A percentile compares a stretch with the other conserved stretches of the same genome.
These are phyloP conservation scores for Globomyces sp. DNA, from an alignment of 371 early-diverging fungal species.

Conservation along the genomic window DNA sequence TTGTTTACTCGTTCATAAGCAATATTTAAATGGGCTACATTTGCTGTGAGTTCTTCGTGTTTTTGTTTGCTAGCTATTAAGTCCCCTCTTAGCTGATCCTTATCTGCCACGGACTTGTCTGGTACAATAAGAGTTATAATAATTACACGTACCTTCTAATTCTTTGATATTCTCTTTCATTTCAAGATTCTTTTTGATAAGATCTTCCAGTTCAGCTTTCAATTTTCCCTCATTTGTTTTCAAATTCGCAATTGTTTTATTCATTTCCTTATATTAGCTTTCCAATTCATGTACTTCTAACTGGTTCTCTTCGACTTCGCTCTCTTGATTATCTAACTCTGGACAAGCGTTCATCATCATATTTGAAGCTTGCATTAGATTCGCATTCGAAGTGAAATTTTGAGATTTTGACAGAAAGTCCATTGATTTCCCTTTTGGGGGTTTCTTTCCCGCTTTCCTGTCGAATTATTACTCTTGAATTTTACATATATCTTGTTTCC, in stretches of 20 bases:
- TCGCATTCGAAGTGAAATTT: not conserved
- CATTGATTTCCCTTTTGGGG: not conserved
- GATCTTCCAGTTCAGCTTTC: slow-evolving; percentile 16
- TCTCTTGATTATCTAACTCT: not conserved
- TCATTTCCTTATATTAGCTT: not conserved
- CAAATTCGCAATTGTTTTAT: not conserved
- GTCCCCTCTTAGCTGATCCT: slow-evolving; percentile 41
- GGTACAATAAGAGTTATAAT: not conserved
- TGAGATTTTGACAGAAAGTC: slow-evolving; percentile 10
- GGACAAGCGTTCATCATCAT: not conserved
- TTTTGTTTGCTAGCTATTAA: slow-evolving; percentile 35
- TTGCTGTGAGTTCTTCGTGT: slow-evolving; percentile 33
- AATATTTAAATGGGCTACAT: slow-evolving; percentile 30
- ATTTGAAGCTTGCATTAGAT: not conserved
- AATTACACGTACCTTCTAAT: slow-evolving; percentile 20
- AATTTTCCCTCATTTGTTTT: slow-evolving; percentile 1
- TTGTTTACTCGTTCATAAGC: slow-evolving; percentile 30
- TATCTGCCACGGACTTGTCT: slow-evolving; percentile 36
- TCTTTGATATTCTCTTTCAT: slow-evolving; percentile 21
- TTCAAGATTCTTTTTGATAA: slow-evolving; percentile 31
- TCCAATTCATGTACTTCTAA: not conserved
- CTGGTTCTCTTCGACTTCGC: slow-evolving; percentile 1
- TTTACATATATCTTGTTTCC: slow-evolving; percentile 55
- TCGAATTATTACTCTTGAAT: not conserved
- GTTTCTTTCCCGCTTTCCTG: slow-evolving; percentile 18